phyloP scores from a whole-genome alignment of 139 green algal genomes.

The Closterium sp. region DNA sequence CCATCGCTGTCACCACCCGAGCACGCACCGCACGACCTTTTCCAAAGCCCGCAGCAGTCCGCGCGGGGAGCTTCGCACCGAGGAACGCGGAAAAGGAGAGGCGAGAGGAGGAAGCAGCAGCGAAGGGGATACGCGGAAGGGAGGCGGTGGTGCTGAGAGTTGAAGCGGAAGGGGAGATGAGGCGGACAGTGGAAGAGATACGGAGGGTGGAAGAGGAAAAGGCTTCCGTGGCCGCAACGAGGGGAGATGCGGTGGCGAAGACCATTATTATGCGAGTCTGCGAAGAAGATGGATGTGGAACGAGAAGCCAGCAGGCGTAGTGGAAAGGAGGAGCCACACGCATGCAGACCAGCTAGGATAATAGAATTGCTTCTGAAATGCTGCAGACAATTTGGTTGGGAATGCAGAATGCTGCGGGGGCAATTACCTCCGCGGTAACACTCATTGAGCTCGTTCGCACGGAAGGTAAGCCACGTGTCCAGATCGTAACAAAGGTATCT shows the following conservation, averaged over 20 bases:
- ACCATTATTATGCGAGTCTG: background rate
- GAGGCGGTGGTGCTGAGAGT: background rate
- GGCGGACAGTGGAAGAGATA: background rate
- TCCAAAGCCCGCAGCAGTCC: background rate
- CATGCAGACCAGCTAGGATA: background rate
- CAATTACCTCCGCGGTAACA: too few species aligned
- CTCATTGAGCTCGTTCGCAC: too few species aligned
- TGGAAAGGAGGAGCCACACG: background rate
- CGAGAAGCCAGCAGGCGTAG: background rate
- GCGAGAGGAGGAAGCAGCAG: background rate
- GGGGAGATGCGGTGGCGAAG: background rate
- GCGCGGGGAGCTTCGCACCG: background rate
- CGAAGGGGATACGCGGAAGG: background rate
- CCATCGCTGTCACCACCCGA: background rate
- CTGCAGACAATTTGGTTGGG: background rate
- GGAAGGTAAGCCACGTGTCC: too few species aligned
- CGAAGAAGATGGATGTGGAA: background rate
- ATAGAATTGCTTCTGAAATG: background rate
- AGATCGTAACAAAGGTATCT: too few species aligned
- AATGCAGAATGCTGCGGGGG: background rate
- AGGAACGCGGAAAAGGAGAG: background rate
- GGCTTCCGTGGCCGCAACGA: background rate
- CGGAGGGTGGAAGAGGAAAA: background rate
- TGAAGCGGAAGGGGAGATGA: background rate
- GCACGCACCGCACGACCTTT: background rate